Conservation (phyloP, 2,329 filamentous ascomycete species). For the Penicillium janthinellum region DNA sequence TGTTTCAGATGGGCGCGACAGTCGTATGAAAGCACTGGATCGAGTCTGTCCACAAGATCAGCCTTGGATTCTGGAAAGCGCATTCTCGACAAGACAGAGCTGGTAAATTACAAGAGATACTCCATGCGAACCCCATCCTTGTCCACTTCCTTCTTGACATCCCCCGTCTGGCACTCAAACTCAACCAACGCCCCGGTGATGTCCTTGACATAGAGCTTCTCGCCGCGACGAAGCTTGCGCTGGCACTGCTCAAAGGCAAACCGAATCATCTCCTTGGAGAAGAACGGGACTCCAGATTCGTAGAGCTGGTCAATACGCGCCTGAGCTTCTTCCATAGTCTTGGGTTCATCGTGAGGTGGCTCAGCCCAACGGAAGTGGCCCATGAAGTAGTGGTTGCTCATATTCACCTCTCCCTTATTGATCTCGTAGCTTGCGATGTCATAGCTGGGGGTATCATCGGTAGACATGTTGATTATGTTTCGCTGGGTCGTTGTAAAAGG, state of each 20-base stretch:
- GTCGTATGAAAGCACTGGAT: conserved; percentile 8
- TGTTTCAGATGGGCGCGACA: conserved; percentile 11
- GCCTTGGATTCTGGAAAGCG: background rate
- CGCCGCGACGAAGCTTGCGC: conserved; percentile 16
- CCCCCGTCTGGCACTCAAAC: conserved; percentile 7
- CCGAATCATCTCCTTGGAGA: conserved; percentile 19
- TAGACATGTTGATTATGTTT: background rate
- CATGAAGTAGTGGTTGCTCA: conserved; percentile 1
- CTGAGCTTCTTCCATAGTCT: conserved; percentile 17
- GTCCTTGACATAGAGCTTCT: conserved; percentile 17
- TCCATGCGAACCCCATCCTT: background rate
- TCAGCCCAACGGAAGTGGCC: conserved; percentile 9
- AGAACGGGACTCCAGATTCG: conserved; percentile 24
- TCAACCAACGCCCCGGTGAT: conserved; percentile 13
- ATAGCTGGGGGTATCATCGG: background rate
- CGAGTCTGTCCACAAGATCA: background rate
- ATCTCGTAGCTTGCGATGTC: background rate
- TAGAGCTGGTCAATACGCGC: conserved; percentile 24
- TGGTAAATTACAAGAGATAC: conserved; percentile 2
- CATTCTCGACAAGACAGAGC: too few relatives aligned
- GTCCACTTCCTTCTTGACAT: background rate
- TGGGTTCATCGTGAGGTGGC: conserved; percentile 3
- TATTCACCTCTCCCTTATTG: background rate
- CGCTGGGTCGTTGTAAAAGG: background rate
- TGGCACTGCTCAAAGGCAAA: conserved; percentile 11